Evolutionary conservation across 768 basidiomycete species (phyloP), one percentile per base, ranked within the genome.

Genomic region (Dictyophora rubrovolvata): DNA sequence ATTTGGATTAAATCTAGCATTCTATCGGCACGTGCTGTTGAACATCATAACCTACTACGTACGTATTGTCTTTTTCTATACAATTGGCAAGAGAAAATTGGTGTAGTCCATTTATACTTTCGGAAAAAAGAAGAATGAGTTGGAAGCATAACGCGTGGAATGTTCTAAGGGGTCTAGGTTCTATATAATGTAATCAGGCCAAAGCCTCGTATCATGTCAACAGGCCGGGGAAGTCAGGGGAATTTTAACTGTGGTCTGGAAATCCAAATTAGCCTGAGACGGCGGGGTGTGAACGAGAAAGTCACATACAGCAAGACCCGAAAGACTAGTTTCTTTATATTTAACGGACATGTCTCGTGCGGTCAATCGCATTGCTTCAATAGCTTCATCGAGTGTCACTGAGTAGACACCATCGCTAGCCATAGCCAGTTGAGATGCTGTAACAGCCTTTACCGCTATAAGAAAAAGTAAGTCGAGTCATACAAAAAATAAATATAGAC

Each of bases 301-400:
- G 61, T 21, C 55, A 72, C 79, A 70, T 65, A 81, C 83, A 51
- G 85, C 83, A 55, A 85, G 75, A 55, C 84, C 83, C 46, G 90
- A 91, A 63, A 97, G 80, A 70, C 88, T 91, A 0, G 93, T 97
- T 72, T 97, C 93, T 69, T 95, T 96, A 70, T 95, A 94, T 70
- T 93, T 92, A 64, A 87, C 81, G 62, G 89, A 92, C 92, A 95
- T 95, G 69, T 93, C 90, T n/a, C 81, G 77, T 23, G 94, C 93
- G 6, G 93, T 96, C 52, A 95, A 69, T 21, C 90, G 78, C 91
- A 95, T 95, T 4, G 93, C 93, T 70, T 92, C 90, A 57, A 97
- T 96, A 1, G 93, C 94, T 70, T 96, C 92, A 68, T 97, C 94
- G 18, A 97, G 77, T 0, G 86, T 87, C 36, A 94, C 92, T 35